phyloP scores from a whole-genome alignment of 2,329 filamentous ascomycete species.

The Sarocladium brachiariae region DNA sequence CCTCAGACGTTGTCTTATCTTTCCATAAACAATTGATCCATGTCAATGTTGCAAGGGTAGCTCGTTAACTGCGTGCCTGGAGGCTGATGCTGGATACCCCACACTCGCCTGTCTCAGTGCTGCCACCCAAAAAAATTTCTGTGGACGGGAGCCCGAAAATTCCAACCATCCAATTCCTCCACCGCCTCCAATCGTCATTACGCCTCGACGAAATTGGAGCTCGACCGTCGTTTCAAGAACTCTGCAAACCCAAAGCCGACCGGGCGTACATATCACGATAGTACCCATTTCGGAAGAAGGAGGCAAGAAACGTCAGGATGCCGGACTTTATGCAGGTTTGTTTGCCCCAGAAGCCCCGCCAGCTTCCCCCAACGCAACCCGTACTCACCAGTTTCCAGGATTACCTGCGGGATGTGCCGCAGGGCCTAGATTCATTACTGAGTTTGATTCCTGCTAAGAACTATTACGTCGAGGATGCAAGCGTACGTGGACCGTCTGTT shows the following conservation, averaged over 20 bases:
- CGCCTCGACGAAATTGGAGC: constrained; percentile 1
- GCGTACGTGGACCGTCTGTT: constrained; percentile 45
- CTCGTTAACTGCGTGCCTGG: too few relatives aligned
- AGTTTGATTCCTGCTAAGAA: constrained; percentile 85
- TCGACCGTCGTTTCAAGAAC: neutral
- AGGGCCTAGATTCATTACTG: constrained; percentile 80
- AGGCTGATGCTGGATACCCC: neutral
- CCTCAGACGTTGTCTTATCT: too few relatives aligned
- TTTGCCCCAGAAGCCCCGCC: neutral
- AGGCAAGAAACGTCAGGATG: neutral
- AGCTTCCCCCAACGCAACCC: neutral
- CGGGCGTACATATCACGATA: neutral
- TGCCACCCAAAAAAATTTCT: constrained; percentile 9
- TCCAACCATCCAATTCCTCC: constrained; percentile 7
- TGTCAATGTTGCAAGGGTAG: too few relatives aligned
- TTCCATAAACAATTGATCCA: too few relatives aligned
- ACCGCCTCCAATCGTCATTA: constrained; percentile 1
- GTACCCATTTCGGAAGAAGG: neutral
- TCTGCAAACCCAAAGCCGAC: neutral
- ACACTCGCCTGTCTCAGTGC: constrained; percentile 7
- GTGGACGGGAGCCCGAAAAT: constrained; percentile 5
- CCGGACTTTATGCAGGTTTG: constrained; percentile 10
- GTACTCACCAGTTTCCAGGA: constrained; percentile 31
- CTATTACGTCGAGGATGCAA: constrained; percentile 82
- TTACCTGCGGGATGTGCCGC: constrained; percentile 51